Percentiles rank a stretch among this genome's conserved stretches.
phyloP scores from a whole-genome alignment of 2,329 filamentous ascomycete genomes.

The Talaromyces albobiverticillius region DNA sequence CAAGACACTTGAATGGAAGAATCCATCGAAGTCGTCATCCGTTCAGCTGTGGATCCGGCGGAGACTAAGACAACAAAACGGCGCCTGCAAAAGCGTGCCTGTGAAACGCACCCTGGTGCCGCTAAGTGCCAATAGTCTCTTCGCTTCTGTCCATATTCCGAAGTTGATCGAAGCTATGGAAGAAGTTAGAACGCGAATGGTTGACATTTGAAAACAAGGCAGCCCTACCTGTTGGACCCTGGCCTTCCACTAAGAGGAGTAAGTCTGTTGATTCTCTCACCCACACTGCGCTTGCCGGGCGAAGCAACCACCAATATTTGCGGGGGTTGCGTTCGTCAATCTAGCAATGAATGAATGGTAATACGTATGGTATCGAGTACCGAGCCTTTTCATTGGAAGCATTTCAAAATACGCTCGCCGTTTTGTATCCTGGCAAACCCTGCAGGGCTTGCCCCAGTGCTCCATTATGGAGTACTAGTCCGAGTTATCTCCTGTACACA shows the following conservation, averaged over 20 bases:
- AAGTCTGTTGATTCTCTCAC: background rate
- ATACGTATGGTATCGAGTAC: no score
- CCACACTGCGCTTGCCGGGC: background rate
- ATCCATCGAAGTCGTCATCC: slow-evolving; percentile 10
- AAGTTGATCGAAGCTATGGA: no score
- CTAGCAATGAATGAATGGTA: no score
- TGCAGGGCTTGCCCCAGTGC: background rate
- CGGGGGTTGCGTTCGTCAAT: no score
- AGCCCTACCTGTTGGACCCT: slow-evolving; percentile 1
- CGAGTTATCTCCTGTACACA: background rate
- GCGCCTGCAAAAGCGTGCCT: background rate
- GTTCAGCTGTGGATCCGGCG: slow-evolving; percentile 2
- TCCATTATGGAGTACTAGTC: no score
- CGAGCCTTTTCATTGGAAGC: background rate
- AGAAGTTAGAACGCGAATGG: background rate
- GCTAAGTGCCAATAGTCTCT: background rate
- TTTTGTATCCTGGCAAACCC: background rate
- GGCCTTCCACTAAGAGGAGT: background rate
- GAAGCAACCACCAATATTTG: no score
- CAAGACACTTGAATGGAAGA: slow-evolving; percentile 1
- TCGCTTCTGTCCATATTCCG: no score
- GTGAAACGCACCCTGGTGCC: slow-evolving; percentile 8
- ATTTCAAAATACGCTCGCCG: background rate
- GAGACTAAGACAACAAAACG: slow-evolving; percentile 8
- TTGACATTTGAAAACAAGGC: background rate